Evolutionary conservation across 441 rosid genomes (phyloP), one percentile per base, ranked within the genome.

Genomic region (Erysimum cheiri): DNA sequence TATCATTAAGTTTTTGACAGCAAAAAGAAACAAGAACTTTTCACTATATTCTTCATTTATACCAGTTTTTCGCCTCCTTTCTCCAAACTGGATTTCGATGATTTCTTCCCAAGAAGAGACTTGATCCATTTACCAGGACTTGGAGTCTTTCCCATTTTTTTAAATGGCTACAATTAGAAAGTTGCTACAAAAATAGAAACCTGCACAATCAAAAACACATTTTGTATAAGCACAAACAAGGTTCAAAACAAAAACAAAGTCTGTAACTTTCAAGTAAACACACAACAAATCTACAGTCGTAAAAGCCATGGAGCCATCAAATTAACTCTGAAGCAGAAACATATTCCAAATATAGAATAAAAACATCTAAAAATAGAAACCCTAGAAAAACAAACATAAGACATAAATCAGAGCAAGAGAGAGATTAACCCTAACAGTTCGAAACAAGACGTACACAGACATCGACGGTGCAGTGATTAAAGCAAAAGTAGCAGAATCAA

Each of bases 121-220:
- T 85, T 93, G 74, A 93, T 77, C 97, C 98, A 88, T 83, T 86
- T 88, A 69, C 83, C 89, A 31, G 90, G 88, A 67, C 80, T 76
- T 32, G 75, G 79, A 11, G 87, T 83, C 78, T 81, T 88, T 39
- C 98, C 93, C 98, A 93, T 93, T 29, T 54, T 46, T 7, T 13
- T 6, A 50, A 56, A 39, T 36, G 12, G 4, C 59, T 17, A 66
- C 13, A 56, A 70, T 24, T 33, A 48, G 48, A 65, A 67, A 54
- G 32, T 70, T 26, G 6, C 59, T 43, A 32, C 41, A 49, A 56
- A 63, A 47, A 33, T 22, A 69, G 46, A 77, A 67, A 80, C 60
- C 79, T 80, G 54, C 69, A 73, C 8, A 60, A 50, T 22, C 47
- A 60, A 57, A 44, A 71, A 60, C 41, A 68, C 26, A 69, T 49